phyloP scores from a whole-genome alignment of 148 eudicot genomes.

The Rhododendron kiyosumense region DNA sequence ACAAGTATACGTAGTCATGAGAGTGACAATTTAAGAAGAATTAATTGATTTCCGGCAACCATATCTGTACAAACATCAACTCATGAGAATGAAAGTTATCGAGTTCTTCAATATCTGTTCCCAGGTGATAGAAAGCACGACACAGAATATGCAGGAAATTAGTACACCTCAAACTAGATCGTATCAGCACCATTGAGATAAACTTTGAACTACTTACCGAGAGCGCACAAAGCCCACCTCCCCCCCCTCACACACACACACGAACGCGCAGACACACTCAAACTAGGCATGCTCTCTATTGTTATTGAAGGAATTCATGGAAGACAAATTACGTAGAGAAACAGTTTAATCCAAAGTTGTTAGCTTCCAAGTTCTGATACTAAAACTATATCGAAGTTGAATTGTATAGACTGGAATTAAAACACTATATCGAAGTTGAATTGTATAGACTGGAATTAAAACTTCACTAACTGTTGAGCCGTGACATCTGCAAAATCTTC shows the following conservation, averaged over 20 bases:
- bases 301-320: background rate
- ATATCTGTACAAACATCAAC: background rate
- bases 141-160: background rate
- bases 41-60: background rate
- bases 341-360: background rate
- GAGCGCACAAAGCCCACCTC: background rate
- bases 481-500: conserved; percentile 14
- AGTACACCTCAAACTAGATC: background rate
- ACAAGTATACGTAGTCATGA: background rate
- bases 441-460: background rate
- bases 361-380: background rate
- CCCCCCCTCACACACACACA: background rate
- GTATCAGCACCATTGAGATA: background rate
- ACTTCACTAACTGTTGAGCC: background rate
- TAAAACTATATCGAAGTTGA: background rate
- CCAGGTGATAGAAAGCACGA: background rate
- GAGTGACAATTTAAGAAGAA: conserved; percentile 8
- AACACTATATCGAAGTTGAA: background rate
- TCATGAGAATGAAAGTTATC: background rate
- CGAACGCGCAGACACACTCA: background rate
- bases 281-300: background rate
- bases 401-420: background rate
- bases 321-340: background rate
- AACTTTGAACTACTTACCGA: background rate
- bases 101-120: background rate